Evolutionary conservation across 352 stramenopile species (phyloP).

Genomic region (Phytophthora agathidicida): DNA sequence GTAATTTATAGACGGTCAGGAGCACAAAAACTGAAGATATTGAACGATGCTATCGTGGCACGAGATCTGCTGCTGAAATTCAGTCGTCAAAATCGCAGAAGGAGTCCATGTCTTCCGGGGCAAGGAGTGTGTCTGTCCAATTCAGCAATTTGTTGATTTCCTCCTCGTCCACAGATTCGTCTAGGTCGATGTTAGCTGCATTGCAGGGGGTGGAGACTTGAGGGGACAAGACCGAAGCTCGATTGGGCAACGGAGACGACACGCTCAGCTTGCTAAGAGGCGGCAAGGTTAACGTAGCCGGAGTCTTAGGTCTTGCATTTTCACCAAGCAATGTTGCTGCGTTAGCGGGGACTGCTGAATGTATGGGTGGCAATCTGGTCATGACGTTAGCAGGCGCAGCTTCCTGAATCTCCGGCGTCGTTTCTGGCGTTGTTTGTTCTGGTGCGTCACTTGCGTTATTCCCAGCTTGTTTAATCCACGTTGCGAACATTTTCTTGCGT

Average conservation of each 20-base stretch:
- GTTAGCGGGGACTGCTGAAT: slow-evolving; percentile 23
- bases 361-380: slow-evolving; percentile 32
- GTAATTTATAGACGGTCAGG: slow-evolving; percentile 41
- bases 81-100: slow-evolving; percentile 48
- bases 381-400: neutral
- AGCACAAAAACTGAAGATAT: slow-evolving; percentile 16
- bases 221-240: slow-evolving; percentile 8
- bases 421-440: slow-evolving; percentile 5
- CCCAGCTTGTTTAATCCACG: slow-evolving; percentile 61
- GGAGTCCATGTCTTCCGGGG: slow-evolving; percentile 46
- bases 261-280: slow-evolving; percentile 3
- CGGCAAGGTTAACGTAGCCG: slow-evolving; percentile 12
- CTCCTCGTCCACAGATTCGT: slow-evolving; percentile 80
- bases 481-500: slow-evolving; percentile 76
- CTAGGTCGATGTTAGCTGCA: slow-evolving; percentile 36
- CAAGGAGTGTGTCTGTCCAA: slow-evolving; percentile 77
- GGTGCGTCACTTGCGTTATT: slow-evolving; percentile 5
- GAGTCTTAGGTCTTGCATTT: neutral
- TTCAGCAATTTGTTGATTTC: slow-evolving; percentile 80
- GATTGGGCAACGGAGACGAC: neutral
- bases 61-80: neutral
- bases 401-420: slow-evolving; percentile 3
- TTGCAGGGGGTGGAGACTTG: neutral
- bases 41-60: neutral
- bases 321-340: slow-evolving; percentile 12